A percentile compares a stretch with the other conserved stretches of the same genome.
These are phyloP conservation scores for Sordariomycetes sp. DNA, from an alignment of 2,329 filamentous ascomycete genomes.

Conservation along the genomic window DNA sequence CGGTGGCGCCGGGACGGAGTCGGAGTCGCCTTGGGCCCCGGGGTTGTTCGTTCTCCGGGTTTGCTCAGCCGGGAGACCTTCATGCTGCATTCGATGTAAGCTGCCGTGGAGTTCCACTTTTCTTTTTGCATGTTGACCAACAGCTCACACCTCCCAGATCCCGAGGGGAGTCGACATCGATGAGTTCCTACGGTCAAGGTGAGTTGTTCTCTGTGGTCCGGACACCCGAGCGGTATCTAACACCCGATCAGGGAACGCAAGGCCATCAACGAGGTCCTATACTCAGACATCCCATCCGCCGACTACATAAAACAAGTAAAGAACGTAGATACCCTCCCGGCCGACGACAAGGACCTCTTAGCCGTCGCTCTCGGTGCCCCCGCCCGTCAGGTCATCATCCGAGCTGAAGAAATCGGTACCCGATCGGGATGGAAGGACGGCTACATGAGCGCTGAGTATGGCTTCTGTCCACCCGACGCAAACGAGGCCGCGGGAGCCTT, in stretches of 20 bases:
- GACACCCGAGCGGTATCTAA: background rate
- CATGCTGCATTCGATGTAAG: slow-evolving; percentile 24
- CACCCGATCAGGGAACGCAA: slow-evolving; percentile 26
- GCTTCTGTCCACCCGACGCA: slow-evolving; percentile 39
- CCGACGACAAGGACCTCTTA: slow-evolving; percentile 34
- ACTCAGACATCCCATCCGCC: slow-evolving; percentile 28
- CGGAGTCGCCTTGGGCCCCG: slow-evolving; percentile 15
- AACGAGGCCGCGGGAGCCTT: slow-evolving; percentile 35
- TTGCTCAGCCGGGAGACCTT: slow-evolving; percentile 16
- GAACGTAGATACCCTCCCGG: slow-evolving; percentile 36
- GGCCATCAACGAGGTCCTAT: slow-evolving; percentile 36
- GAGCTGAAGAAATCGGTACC: slow-evolving; percentile 40
- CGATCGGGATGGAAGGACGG: slow-evolving; percentile 41
- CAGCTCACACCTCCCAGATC: slow-evolving; percentile 27
- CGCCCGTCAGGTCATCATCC: slow-evolving; percentile 39
- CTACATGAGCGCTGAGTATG: slow-evolving; percentile 38
- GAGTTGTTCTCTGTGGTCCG: background rate
- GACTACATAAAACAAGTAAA: slow-evolving; percentile 27
- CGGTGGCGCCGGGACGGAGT: slow-evolving; percentile 2
- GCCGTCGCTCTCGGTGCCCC: slow-evolving; percentile 42
- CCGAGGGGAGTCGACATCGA: slow-evolving; percentile 31
- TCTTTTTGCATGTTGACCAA: slow-evolving; percentile 6
- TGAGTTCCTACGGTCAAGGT: slow-evolving; percentile 34
- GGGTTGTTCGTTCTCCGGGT: slow-evolving; percentile 21
- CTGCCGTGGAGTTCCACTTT: background rate